These are phyloP conservation scores for Lactifluus hygrophoroides DNA, from an alignment of 768 basidiomycete genomes.

Conservation along the genomic window DNA sequence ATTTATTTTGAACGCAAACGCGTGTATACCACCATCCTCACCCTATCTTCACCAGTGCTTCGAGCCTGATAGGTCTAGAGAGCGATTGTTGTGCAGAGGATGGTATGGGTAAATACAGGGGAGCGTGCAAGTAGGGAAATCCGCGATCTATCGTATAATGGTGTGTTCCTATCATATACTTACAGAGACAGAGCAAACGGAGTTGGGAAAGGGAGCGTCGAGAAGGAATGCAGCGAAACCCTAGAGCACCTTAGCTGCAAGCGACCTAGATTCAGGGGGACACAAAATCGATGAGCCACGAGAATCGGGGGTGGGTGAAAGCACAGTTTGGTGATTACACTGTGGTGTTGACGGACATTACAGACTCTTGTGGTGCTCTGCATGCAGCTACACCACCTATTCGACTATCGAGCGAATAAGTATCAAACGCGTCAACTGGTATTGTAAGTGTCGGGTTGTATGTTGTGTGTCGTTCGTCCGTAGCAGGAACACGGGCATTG, in stretches of 20 bases:
- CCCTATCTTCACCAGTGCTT: too few relatives aligned
- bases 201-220: not conserved
- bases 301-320: not conserved
- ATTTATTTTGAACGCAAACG: not conserved
- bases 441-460: not conserved
- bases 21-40: too few relatives aligned
- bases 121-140: not conserved
- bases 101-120: not conserved
- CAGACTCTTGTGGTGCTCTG: too few relatives aligned
- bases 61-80: not conserved
- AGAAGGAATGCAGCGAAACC: not conserved
- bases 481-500: not conserved
- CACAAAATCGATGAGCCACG: too few relatives aligned
- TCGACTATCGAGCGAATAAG: not conserved
- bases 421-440: not conserved
- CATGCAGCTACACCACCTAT: not conserved
- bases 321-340: not conserved
- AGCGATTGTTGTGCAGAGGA: not conserved
- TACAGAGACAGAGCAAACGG: not conserved
- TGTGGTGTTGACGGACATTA: not conserved
- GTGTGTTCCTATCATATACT: not conserved
- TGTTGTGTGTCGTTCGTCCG: not conserved
- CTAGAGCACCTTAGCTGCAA: not conserved
- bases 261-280: not conserved
- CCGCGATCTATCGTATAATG: not conserved